Conservation (phyloP, 192 early-diverging fungal genomes). For the Spizellomyces punctatus region DNA sequence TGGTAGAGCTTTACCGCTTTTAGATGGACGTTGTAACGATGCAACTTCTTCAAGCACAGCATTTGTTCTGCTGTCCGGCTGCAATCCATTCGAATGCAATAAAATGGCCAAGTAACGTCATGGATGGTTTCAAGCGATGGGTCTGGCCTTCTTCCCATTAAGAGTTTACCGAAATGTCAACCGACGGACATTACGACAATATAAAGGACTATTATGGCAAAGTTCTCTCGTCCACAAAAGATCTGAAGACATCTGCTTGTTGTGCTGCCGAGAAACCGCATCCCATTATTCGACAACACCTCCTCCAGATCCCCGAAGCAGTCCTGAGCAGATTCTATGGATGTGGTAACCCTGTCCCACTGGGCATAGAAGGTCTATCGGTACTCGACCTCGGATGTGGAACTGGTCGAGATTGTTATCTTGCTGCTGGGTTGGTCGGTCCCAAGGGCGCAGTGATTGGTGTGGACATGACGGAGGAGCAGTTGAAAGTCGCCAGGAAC, state of each 20-base stretch:
- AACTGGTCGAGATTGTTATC: slow-evolving; percentile 2
- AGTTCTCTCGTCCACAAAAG: slow-evolving; percentile 2
- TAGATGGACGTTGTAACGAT: too few relatives aligned
- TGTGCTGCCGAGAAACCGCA: slow-evolving; percentile 1
- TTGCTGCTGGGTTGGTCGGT: slow-evolving; percentile 9
- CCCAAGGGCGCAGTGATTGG: slow-evolving; percentile 2
- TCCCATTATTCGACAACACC: neutral
- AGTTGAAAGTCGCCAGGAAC: neutral
- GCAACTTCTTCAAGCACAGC: too few relatives aligned
- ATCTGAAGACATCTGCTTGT: slow-evolving; percentile 6
- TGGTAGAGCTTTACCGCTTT: too few relatives aligned
- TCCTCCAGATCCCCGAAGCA: neutral
- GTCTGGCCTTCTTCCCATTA: too few relatives aligned
- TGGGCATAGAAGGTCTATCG: slow-evolving; percentile 5
- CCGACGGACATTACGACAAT: neutral
- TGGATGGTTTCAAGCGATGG: too few relatives aligned
- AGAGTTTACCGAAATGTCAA: neutral
- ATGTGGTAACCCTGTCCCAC: slow-evolving; percentile 9
- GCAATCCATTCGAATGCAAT: too few relatives aligned
- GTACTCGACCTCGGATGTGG: slow-evolving; percentile 9
- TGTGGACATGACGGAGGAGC: slow-evolving; percentile 16
- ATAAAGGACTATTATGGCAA: slow-evolving; percentile 6
- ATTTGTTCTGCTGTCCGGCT: too few relatives aligned
- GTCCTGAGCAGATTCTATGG: slow-evolving; percentile 1
- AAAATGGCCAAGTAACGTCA: too few relatives aligned